A percentile compares a stretch with the other conserved stretches of the same genome.
Conservation (phyloP, 495 filamentous ascomycete genomes). For the Jackrogersella multiformis region DNA sequence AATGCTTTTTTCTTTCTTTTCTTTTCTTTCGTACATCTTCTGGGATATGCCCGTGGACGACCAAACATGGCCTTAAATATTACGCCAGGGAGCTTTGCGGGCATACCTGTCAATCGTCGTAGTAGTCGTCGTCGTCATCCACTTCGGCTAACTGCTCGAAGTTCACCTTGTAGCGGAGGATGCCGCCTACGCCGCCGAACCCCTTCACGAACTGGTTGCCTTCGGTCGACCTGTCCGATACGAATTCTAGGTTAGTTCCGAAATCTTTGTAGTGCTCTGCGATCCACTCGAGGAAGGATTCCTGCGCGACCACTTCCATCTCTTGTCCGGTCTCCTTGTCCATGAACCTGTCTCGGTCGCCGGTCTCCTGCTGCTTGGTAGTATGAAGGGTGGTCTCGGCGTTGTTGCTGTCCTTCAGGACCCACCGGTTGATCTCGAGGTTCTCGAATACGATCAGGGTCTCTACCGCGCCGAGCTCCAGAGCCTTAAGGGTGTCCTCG, state of each 20-base stretch:
- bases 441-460: conserved; percentile 98
- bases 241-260: conserved; percentile 95
- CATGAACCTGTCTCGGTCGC: conserved; percentile 82
- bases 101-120: conserved; percentile 73
- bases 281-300: conserved; percentile 97
- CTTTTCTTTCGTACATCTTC: not conserved
- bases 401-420: conserved; percentile 79
- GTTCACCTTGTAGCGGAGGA: conserved; percentile 99
- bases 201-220: conserved; percentile 99
- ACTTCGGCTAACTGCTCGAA: conserved; percentile 97
- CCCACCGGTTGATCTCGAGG: conserved; percentile 90
- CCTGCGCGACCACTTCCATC: conserved; percentile 89
- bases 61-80: not conserved
- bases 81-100: conserved; percentile 3
- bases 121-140: conserved; percentile 98
- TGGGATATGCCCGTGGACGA: conserved; percentile 8
- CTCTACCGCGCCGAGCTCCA: conserved; percentile 95
- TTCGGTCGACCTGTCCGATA: conserved; percentile 94
- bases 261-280: conserved; percentile 98
- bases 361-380: conserved; percentile 81
- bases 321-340: conserved; percentile 95
- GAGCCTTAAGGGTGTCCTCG: conserved; percentile 96
- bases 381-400: conserved; percentile 80
- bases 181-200: conserved; percentile 96
- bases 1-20: conserved; percentile 16